These are phyloP conservation scores for Blattamonas nauphoetae DNA, from an alignment of 78 protist species.

Conservation along the genomic window DNA sequence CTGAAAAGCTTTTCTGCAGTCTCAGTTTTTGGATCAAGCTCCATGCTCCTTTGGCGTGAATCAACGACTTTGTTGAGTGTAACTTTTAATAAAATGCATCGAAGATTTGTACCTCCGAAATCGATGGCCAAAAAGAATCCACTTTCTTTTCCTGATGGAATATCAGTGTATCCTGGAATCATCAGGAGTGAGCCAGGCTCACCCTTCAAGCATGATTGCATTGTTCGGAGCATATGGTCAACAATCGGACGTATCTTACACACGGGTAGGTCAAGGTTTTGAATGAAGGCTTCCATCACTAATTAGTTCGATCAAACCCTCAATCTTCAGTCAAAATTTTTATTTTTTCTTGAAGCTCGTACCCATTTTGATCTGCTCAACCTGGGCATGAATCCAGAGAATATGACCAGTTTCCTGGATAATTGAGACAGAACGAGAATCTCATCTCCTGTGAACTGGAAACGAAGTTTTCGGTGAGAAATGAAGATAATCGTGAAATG, in stretches of 20 bases:
- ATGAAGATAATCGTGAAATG: too few species aligned
- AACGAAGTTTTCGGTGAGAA: too few species aligned
- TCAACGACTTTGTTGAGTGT: not conserved
- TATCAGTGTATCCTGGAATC: not conserved
- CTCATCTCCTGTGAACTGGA: too few species aligned
- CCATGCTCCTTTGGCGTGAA: not conserved
- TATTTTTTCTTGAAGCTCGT: too few species aligned
- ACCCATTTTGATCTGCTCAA: too few species aligned
- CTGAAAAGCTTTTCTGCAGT: not conserved
- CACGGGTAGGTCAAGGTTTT: not conserved
- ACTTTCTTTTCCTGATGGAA: not conserved
- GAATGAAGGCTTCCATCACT: not conserved
- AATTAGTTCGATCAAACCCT: too few species aligned
- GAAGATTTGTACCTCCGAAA: constrained; percentile 6
- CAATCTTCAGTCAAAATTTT: too few species aligned
- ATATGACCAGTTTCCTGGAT: too few species aligned
- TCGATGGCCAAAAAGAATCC: not conserved
- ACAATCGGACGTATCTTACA: not conserved
- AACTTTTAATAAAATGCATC: not conserved
- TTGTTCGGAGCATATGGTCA: not conserved
- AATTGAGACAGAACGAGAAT: too few species aligned
- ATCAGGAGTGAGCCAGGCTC: not conserved
- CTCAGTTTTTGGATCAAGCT: not conserved
- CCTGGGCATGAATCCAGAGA: too few species aligned
- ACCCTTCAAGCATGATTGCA: not conserved